These are phyloP conservation scores for Castanea crenata DNA, from an alignment of 306 rosid genomes.

Conservation along the genomic window DNA sequence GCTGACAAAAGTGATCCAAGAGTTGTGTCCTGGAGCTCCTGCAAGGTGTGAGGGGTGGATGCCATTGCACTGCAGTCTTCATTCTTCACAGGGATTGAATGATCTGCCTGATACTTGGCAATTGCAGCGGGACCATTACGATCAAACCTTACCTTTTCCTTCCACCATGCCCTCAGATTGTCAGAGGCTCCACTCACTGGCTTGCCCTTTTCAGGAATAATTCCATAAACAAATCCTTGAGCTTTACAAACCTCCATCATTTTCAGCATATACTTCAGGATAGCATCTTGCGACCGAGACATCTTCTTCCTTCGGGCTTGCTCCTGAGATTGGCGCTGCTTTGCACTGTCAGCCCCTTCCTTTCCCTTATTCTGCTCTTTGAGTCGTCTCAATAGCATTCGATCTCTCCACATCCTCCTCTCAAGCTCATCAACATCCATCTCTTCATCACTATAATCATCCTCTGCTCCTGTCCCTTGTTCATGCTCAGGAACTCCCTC, in stretches of 20 bases:
- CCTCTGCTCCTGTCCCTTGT: conserved; percentile 32
- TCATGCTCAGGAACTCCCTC: conserved; percentile 37
- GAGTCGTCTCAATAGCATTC: conserved; percentile 37
- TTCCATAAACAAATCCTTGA: conserved; percentile 75
- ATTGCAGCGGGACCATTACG: conserved; percentile 66
- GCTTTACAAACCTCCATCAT: conserved; percentile 75
- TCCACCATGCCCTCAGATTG: conserved; percentile 88
- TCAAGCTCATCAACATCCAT: conserved; percentile 52
- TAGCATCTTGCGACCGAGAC: conserved; percentile 63
- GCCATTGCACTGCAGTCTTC: conserved; percentile 32
- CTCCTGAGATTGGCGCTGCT: conserved; percentile 59
- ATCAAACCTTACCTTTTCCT: conserved; percentile 62
- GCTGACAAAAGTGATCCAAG: conserved; percentile 60
- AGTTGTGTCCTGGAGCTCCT: conserved; percentile 60
- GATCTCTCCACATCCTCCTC: conserved; percentile 59
- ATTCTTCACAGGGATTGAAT: conserved; percentile 27
- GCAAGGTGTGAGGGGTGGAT: conserved; percentile 37
- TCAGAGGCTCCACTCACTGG: conserved; percentile 72
- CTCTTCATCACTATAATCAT: conserved; percentile 55
- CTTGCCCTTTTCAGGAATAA: conserved; percentile 64
- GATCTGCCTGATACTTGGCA: conserved; percentile 49
- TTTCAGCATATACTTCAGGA: conserved; percentile 66
- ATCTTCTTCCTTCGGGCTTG: conserved; percentile 62
- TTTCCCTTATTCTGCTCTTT: conserved; percentile 46
- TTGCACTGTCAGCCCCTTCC: conserved; percentile 34